Base-by-base conservation (phyloP, 73 alveolate species). In the Effrenium voratum region DNA sequence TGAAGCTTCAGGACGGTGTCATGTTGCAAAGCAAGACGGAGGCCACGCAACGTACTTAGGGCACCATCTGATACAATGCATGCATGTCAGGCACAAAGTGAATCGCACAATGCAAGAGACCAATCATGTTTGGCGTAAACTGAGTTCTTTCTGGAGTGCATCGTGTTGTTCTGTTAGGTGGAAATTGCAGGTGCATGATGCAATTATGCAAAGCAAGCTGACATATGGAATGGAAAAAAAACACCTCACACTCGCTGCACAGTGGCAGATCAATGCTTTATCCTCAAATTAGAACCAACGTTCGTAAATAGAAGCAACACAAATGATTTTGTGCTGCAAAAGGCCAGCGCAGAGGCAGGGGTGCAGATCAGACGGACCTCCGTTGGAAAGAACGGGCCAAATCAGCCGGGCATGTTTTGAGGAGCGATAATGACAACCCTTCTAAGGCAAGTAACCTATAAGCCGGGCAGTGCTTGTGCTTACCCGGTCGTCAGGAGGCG, bases 91-190 rank as follows among this genome's bases (percentile, higher is more conserved):
- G 6, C 92, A 81, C 47, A 47, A 46, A 49, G 45, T 81, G 38
- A 57, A 40, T 32, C n/a, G 46, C 3, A 46, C 73, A 50, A 81
- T 81, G 92, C 92, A 47, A 10, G 34, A 81, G 30, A 81, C 75
- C 36, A 47, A 46, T 70, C 5, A 2, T 1, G 16, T 73, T 2
- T 49, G 92, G 92, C 30, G 5, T 4, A 81, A 81, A 32, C 36
- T 81, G 30, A 50, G 30, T 46, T 73, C 92, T 0, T 81, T 81
- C 36, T 81, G 92, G 92, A 46, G 47, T 46, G 92, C 92, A 32
- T 45, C 75, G 49, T 76, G 93, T n/a, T n/a, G n/a, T n/a, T n/a
- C n/a, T n/a, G n/a, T n/a, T n/a, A n/a, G n/a, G n/a, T n/a, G n/a
- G n/a, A 83, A 52, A 15, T 45, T 83, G 3, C 32, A n/a, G 3